Evolutionary conservation across 2,329 filamentous ascomycete species (phyloP).

Genomic region (Ceratocystis colombiana): DNA sequence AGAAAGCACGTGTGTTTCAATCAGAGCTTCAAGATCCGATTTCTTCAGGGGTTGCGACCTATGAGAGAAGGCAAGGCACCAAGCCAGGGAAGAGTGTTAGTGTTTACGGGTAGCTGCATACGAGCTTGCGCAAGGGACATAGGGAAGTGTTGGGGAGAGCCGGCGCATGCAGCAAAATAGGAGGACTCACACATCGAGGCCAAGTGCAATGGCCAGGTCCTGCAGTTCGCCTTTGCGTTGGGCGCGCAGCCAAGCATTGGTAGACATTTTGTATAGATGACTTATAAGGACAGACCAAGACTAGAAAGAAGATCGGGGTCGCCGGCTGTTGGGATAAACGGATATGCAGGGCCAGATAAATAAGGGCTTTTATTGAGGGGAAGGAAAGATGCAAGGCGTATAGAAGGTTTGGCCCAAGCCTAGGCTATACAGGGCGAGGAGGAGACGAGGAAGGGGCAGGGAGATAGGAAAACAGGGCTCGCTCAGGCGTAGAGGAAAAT

Average conservation of each 20-base stretch:
- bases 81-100: background rate
- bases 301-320: background rate
- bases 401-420: background rate
- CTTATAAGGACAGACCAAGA: background rate
- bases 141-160: background rate
- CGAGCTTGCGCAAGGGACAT: background rate
- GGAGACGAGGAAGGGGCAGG: background rate
- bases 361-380: background rate
- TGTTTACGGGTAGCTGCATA: background rate
- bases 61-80: constrained; percentile 25
- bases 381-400: constrained; percentile 16
- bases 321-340: constrained; percentile 12
- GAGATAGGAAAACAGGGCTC: background rate
- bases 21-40: constrained; percentile 61
- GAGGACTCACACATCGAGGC: constrained; percentile 58
- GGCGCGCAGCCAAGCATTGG: constrained; percentile 63
- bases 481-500: background rate
- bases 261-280: constrained; percentile 42
- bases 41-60: constrained; percentile 67
- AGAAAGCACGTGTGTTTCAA: constrained; percentile 62
- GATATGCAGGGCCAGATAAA: constrained; percentile 10
- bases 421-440: background rate
- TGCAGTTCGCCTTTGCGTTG: constrained; percentile 74
- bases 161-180: background rate
- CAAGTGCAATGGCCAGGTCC: constrained; percentile 61